Percentiles rank a stretch among this genome's conserved stretches.
phyloP scores from a whole-genome alignment of 164 flowering plant genomes.

The Echeveria elegans region DNA sequence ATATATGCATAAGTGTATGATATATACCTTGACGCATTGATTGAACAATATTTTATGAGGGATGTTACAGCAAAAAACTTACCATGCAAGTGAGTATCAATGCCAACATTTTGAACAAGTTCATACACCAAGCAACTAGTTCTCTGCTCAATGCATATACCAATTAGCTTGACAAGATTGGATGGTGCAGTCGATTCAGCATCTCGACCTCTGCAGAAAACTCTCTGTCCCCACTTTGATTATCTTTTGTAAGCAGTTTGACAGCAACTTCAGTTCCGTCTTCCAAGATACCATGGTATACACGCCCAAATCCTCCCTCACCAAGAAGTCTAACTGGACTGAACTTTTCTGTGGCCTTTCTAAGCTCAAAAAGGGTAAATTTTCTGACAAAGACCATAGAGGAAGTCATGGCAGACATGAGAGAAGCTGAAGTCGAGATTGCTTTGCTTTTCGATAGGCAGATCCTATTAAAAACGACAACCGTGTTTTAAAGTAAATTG shows the following conservation, averaged over 20 bases:
- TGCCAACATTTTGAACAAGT: constrained; percentile 87
- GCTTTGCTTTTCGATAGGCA: constrained; percentile 52
- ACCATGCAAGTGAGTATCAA: constrained; percentile 98
- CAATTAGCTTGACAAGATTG: constrained; percentile 88
- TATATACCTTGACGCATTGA: neutral
- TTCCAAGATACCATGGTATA: constrained; percentile 65
- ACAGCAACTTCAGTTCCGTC: constrained; percentile 79
- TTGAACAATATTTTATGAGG: neutral
- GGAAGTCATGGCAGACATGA: constrained; percentile 64
- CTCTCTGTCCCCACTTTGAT: constrained; percentile 77
- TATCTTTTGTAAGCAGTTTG: constrained; percentile 68
- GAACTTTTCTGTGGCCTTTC: constrained; percentile 84
- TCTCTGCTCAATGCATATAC: constrained; percentile 79
- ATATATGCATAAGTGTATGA: neutral
- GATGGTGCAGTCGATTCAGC: constrained; percentile 93
- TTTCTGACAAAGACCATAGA: constrained; percentile 72
- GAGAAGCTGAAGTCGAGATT: constrained; percentile 66
- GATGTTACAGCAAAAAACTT: constrained; percentile 4
- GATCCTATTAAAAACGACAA: constrained; percentile 27
- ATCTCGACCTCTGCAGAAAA: constrained; percentile 94
- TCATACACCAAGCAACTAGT: constrained; percentile 89
- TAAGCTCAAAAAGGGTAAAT: constrained; percentile 66
- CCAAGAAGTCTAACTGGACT: constrained; percentile 66
- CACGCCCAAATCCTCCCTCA: constrained; percentile 96
- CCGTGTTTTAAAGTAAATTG: neutral